Percentiles rank a stretch among this genome's conserved stretches.
Conservation (phyloP, 2,329 filamentous ascomycete genomes). For the Fusarium miscanthi region DNA sequence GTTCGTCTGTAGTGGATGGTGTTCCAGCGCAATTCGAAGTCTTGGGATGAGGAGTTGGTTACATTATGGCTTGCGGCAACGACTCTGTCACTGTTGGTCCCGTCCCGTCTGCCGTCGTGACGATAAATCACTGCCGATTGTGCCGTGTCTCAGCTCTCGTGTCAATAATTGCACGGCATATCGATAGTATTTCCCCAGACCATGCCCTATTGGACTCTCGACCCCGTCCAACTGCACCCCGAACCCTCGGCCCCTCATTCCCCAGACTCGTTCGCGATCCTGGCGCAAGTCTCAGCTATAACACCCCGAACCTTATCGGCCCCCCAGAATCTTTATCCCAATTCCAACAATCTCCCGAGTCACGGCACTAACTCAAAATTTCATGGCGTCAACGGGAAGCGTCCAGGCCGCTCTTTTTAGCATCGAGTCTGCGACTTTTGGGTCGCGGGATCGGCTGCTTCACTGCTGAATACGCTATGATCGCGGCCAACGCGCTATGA, state of each 20-base stretch:
- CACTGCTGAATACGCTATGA: not conserved
- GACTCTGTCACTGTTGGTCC: not conserved
- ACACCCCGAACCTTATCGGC: not conserved
- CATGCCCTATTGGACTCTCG: not conserved
- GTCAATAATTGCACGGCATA: not conserved
- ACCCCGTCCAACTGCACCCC: not conserved
- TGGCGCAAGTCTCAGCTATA: not conserved
- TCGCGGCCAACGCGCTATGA: not conserved
- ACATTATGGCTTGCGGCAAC: not conserved
- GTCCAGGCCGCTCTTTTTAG: not conserved
- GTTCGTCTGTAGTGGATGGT: not conserved
- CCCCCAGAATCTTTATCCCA: not conserved
- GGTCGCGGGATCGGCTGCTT: not conserved
- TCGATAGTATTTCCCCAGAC: not conserved
- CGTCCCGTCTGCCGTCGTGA: not conserved
- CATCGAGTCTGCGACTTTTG: not conserved
- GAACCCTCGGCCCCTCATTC: not conserved
- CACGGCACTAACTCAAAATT: not conserved
- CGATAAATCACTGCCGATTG: not conserved
- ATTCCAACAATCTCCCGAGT: not conserved
- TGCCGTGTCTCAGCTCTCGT: not conserved
- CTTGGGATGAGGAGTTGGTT: not conserved
- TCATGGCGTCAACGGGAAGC: not conserved
- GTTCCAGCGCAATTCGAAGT: not conserved
- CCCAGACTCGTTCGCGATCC: not conserved